Evolutionary conservation across 2,329 filamentous ascomycete genomes (phyloP).

Genomic region (Epichloe hybrida): DNA sequence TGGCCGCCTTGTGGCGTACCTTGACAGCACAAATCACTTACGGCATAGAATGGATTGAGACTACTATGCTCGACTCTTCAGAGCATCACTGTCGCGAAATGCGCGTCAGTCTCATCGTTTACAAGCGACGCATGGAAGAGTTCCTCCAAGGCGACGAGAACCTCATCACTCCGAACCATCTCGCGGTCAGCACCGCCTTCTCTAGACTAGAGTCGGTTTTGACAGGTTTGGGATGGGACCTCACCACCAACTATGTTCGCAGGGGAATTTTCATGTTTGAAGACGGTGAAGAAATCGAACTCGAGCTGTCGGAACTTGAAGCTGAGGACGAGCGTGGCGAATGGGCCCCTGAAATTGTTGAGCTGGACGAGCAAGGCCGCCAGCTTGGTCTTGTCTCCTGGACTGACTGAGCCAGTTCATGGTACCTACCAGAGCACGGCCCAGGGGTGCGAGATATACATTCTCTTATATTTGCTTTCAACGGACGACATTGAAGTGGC

Average conservation of each 20-base stretch:
- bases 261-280: conserved; percentile 36
- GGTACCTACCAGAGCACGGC: background rate
- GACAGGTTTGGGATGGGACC: conserved; percentile 40
- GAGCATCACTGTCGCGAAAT: conserved; percentile 22
- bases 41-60: conserved; percentile 34
- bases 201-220: conserved; percentile 18
- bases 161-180: conserved; percentile 24
- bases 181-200: conserved; percentile 34
- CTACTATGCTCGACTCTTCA: conserved; percentile 27
- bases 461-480: background rate
- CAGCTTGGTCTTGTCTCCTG: conserved; percentile 39
- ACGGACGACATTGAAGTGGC: background rate
- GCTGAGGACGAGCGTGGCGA: conserved; percentile 41
- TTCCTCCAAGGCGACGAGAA: conserved; percentile 22
- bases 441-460: background rate
- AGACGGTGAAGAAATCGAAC: conserved; percentile 36
- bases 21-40: conserved; percentile 43
- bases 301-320: conserved; percentile 35
- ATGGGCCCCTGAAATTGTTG: conserved; percentile 38
- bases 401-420: conserved; percentile 15
- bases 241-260: conserved; percentile 35
- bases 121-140: conserved; percentile 40
- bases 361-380: conserved; percentile 37
- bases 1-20: conserved; percentile 31
- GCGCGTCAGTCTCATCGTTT: conserved; percentile 35